These are phyloP conservation scores for Volutella citrinella DNA, from an alignment of 2,329 filamentous ascomycete genomes.

Conservation along the genomic window DNA sequence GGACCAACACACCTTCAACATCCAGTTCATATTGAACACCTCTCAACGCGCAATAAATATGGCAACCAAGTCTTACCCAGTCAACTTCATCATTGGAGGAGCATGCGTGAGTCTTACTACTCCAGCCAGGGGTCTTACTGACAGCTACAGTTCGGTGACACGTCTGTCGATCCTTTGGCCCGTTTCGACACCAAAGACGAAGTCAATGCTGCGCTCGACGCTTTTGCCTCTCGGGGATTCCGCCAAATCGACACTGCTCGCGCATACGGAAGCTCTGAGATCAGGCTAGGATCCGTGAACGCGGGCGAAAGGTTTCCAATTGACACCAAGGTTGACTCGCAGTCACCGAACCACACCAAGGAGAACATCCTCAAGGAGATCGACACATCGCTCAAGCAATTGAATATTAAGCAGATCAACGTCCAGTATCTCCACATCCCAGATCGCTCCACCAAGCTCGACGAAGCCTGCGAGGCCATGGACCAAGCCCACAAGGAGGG, in stretches of 20 bases:
- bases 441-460: slow-evolving; percentile 40
- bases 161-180: slow-evolving; percentile 15
- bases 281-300: slow-evolving; percentile 24
- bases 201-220: slow-evolving; percentile 19
- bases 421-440: slow-evolving; percentile 18
- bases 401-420: slow-evolving; percentile 23
- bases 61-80: no score
- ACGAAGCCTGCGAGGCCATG: slow-evolving; percentile 40
- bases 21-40: no score
- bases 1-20: no score
- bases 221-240: slow-evolving; percentile 23
- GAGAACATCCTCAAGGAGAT: slow-evolving; percentile 27
- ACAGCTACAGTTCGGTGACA: slow-evolving; percentile 20
- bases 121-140: no score
- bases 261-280: slow-evolving; percentile 32
- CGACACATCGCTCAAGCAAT: slow-evolving; percentile 27
- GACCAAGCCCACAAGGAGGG: slow-evolving; percentile 38
- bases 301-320: slow-evolving; percentile 29
- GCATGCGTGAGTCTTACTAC: no score
- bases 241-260: slow-evolving; percentile 30
- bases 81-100: no score
- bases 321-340: slow-evolving; percentile 33
- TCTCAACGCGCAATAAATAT: no score
- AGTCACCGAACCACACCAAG: slow-evolving; percentile 23
- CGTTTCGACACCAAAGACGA: slow-evolving; percentile 24